These are phyloP conservation scores for Dichomitus squalens DNA, from an alignment of 1,284 basidiomycete species.

Conservation along the genomic window DNA sequence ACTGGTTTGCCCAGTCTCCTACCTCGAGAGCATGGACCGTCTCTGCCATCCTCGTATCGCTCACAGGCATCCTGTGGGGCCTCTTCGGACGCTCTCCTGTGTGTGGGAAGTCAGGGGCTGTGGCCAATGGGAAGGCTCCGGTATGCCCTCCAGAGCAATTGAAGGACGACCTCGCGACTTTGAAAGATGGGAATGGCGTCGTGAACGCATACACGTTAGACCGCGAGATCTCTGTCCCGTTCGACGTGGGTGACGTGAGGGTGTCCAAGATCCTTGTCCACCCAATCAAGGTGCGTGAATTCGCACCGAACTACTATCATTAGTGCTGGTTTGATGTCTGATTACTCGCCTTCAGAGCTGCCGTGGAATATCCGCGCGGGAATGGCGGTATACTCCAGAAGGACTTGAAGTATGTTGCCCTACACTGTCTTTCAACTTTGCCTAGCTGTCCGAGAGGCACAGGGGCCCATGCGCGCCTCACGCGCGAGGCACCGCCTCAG, in stretches of 20 bases:
- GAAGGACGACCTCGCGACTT: conserved; percentile 11
- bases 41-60: neutral
- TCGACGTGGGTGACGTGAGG: conserved; percentile 39
- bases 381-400: conserved; percentile 54
- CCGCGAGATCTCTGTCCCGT: conserved; percentile 19
- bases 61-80: neutral
- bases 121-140: neutral
- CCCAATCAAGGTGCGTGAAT: conserved; percentile 59
- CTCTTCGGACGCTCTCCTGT: neutral
- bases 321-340: neutral
- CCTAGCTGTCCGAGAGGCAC: too few relatives aligned
- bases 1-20: conserved; percentile 11
- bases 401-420: conserved; percentile 60
- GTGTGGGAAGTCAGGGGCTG: neutral
- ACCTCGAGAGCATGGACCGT: conserved; percentile 10
- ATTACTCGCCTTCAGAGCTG: conserved; percentile 45
- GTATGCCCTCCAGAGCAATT: conserved; percentile 15
- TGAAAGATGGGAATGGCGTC: conserved; percentile 1
- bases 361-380: conserved; percentile 60
- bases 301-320: too few relatives aligned
- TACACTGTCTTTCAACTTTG: neutral
- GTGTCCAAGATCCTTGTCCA: conserved; percentile 66
- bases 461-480: too few relatives aligned
- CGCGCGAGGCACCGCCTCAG: too few relatives aligned
- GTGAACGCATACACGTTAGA: conserved; percentile 12